A percentile compares a stretch with the other conserved stretches of the same genome.
phyloP scores from a whole-genome alignment of 495 filamentous ascomycete species.

The Diplogelasinospora grovesii region DNA sequence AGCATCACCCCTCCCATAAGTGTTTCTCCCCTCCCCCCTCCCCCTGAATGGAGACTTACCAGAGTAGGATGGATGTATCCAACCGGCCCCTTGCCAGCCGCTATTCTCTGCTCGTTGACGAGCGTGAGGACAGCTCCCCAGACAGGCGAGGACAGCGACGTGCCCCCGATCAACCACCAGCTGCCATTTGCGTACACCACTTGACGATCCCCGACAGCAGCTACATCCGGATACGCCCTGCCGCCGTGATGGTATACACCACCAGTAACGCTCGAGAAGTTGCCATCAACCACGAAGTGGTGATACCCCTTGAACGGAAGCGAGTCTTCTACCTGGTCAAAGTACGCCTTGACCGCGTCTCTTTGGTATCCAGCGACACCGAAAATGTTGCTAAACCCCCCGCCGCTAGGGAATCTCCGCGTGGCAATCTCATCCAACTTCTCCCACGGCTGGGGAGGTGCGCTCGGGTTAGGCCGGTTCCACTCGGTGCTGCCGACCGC shows the following conservation, averaged over 20 bases:
- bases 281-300: constrained; percentile 13
- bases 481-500: constrained; percentile 28
- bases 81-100: constrained; percentile 40
- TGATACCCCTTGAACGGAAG: too few relatives aligned
- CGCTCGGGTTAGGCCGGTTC: constrained; percentile 10
- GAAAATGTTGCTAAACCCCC: constrained; percentile 67
- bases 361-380: constrained; percentile 48
- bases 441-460: constrained; percentile 37
- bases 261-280: constrained; percentile 28
- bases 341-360: constrained; percentile 33
- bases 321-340: too few relatives aligned
- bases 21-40: neutral
- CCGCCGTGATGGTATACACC: constrained; percentile 49
- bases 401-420: constrained; percentile 47
- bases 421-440: constrained; percentile 36
- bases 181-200: constrained; percentile 37
- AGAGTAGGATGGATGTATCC: constrained; percentile 49
- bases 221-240: constrained; percentile 59
- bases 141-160: constrained; percentile 52
- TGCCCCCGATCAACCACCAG: constrained; percentile 43
- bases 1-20: too few relatives aligned
- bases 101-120: constrained; percentile 54
- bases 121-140: constrained; percentile 51
- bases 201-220: constrained; percentile 53
- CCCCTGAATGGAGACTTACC: constrained; percentile 47